A percentile compares a stretch with the other conserved stretches of the same genome.
phyloP scores from a whole-genome alignment of 306 rosid species.

The Heteromeles arbutifolia region DNA sequence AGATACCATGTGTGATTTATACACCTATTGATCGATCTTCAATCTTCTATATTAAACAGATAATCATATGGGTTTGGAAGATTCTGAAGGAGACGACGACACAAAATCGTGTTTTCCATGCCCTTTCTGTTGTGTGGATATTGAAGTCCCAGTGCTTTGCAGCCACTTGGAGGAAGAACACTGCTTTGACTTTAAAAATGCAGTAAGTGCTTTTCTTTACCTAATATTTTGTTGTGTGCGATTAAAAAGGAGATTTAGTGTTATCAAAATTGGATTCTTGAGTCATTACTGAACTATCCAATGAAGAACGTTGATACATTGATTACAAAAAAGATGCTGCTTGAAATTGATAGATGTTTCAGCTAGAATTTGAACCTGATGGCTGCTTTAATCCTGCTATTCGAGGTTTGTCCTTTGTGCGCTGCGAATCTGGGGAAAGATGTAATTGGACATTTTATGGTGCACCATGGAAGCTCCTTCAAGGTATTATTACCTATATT shows the following conservation, averaged over 20 bases:
- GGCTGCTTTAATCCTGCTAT: slow-evolving; percentile 18
- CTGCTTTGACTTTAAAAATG: slow-evolving; percentile 62
- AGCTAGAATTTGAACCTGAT: slow-evolving; percentile 16
- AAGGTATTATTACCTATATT: slow-evolving; percentile 43
- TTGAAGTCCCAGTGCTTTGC: slow-evolving; percentile 55
- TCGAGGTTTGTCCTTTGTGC: slow-evolving; percentile 90
- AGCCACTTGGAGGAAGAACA: slow-evolving; percentile 74
- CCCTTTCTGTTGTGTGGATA: slow-evolving; percentile 82
- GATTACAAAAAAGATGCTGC: not conserved
- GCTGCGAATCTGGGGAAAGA: slow-evolving; percentile 76
- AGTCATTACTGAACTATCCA: not conserved
- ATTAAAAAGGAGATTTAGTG: not conserved
- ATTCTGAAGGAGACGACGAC: slow-evolving; percentile 63
- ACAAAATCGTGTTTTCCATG: slow-evolving; percentile 48
- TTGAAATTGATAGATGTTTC: not conserved
- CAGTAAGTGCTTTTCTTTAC: slow-evolving; percentile 41
- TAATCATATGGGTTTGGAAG: slow-evolving; percentile 26
- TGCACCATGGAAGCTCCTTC: slow-evolving; percentile 54
- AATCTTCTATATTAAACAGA: slow-evolving; percentile 29
- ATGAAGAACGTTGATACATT: not conserved
- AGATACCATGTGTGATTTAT: no score
- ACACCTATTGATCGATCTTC: not conserved
- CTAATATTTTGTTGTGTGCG: not conserved
- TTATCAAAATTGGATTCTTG: not conserved
- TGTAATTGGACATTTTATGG: slow-evolving; percentile 52